Base-by-base conservation (phyloP, 192 early-diverging fungal genomes). In the Blastocladiella britannica region DNA sequence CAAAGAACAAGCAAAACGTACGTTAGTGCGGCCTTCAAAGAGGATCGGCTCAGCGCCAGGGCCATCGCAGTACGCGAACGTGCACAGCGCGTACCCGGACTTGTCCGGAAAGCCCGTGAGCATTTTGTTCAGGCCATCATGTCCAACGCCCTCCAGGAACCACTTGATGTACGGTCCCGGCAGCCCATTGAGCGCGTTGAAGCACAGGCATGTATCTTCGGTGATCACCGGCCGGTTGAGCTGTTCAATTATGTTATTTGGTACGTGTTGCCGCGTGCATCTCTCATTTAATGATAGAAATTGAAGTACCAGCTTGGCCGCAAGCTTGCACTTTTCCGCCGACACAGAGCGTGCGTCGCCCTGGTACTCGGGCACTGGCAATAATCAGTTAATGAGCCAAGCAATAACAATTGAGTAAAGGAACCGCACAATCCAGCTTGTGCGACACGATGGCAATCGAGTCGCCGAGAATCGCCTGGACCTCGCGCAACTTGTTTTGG, bases 131-230 rank as follows among this genome's bases (percentile, higher is more conserved):
- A 97, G 64, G 0, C 89, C 76, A 26, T 82, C 80, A 28, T 82
- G 83, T 37, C 85, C 83, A 30, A 95, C 60, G 30, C 76, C 72
- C 53, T 85, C 74, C 53, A 93, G 65, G 65, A 97, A 97, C 91
- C 92, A 95, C 69, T 97, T 97, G 60, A 91, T 88, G 63, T 90
- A 91, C 3, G 92, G 87, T 5, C 93, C 93, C 15, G 93, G 91
- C 37, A 96, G 79, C 7, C 85, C 85, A 58, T 90, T 85, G 67
- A 97, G 71, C 6, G 90, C 89, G 60, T 87, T 89, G 74, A 95
- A 97, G 63, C 88, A 88, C 43, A 97, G 77, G 28, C 78, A 79
- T 7, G 91, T 95, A 72, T 97, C 94, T 68, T 97, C 94, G 31
- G 84, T 87, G 53, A 95, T 81, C 52, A 83, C 83, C 29, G 86